Conservation (phyloP, 768 basidiomycete species). For the Serendipita sp. region DNA sequence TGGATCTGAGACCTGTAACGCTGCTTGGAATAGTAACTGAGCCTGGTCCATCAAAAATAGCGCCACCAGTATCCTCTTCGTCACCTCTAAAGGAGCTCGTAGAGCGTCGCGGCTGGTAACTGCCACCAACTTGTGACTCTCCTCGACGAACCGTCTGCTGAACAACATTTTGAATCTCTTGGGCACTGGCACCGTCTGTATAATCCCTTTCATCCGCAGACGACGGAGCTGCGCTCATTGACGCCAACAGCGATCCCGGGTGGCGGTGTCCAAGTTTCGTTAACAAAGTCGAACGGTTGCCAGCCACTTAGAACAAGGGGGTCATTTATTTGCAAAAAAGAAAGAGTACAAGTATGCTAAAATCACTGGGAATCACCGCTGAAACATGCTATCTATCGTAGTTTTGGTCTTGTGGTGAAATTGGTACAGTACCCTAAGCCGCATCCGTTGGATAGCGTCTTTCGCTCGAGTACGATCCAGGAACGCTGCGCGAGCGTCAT, state of each 20-base stretch:
- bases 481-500: constrained; percentile 9
- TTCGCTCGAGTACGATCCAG: constrained; percentile 10
- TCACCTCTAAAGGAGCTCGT: constrained; percentile 33
- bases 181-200: constrained; percentile 68
- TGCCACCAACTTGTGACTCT: constrained; percentile 41
- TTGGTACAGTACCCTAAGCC: constrained; percentile 6
- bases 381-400: neutral
- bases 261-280: neutral
- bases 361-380: neutral
- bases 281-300: neutral
- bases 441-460: constrained; percentile 8
- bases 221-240: neutral
- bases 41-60: constrained; percentile 62
- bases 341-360: neutral
- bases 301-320: neutral
- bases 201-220: constrained; percentile 38
- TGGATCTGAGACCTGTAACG: constrained; percentile 41
- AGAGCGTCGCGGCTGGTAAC: constrained; percentile 4
- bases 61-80: constrained; percentile 32
- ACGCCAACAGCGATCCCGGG: neutral
- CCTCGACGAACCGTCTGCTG: constrained; percentile 35
- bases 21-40: constrained; percentile 57
- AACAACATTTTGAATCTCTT: constrained; percentile 54
- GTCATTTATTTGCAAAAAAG: no score
- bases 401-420: neutral